A percentile compares a stretch with the other conserved stretches of the same genome.
Evolutionary conservation across 306 rosid species (phyloP).

Genomic region (Cicer judaicum): DNA sequence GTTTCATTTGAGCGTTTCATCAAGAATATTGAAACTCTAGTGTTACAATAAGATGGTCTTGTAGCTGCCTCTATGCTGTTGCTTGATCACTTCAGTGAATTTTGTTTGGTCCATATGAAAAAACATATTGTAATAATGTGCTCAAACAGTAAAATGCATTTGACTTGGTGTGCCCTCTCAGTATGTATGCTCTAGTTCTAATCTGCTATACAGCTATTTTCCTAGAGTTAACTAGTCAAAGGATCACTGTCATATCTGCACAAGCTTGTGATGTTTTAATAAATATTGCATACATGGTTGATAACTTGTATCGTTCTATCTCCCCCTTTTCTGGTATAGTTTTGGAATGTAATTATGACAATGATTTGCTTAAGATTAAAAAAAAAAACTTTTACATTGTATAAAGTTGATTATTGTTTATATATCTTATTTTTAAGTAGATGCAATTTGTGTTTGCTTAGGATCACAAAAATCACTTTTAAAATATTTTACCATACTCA

Average conservation of each 20-base stretch:
- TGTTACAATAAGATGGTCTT: conserved; percentile 31
- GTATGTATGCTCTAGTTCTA: conserved; percentile 22
- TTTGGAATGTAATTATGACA: conserved; percentile 29
- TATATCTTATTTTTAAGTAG: background rate
- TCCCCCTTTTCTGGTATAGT: conserved; percentile 1
- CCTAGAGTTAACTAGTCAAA: background rate
- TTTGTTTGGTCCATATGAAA: conserved; percentile 24
- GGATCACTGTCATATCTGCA: conserved; percentile 29
- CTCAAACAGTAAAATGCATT: conserved; percentile 34
- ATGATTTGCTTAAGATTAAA: conserved; percentile 8
- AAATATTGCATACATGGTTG: background rate
- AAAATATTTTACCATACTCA: background rate
- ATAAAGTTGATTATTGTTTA: background rate
- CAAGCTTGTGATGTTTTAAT: conserved; percentile 10
- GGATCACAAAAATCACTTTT: background rate
- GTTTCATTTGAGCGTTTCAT: conserved; percentile 30
- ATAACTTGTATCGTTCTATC: conserved; percentile 16
- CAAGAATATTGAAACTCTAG: conserved; percentile 19
- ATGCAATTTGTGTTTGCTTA: background rate
- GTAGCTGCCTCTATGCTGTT: conserved; percentile 15
- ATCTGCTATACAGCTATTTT: conserved; percentile 31
- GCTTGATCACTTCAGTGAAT: background rate
- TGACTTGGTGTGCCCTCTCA: conserved; percentile 26
- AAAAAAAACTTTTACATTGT: background rate
- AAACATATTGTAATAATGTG: conserved; percentile 15